A percentile compares a stretch with the other conserved stretches of the same genome.
Evolutionary conservation across 1,284 basidiomycete genomes (phyloP).

Genomic region (Malassezia brasiliensis): DNA sequence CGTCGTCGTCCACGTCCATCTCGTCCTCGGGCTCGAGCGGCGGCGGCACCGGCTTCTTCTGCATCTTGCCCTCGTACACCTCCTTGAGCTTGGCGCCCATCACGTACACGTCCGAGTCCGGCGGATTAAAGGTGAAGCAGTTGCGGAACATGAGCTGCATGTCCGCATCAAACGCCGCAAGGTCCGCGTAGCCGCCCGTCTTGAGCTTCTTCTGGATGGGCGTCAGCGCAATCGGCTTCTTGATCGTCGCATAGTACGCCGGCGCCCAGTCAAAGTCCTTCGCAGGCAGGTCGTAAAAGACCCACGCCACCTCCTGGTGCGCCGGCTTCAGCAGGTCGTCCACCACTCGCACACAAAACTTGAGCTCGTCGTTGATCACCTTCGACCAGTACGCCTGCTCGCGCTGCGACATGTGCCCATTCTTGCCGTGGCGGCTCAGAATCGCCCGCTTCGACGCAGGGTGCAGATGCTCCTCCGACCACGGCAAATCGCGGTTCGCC

Average conservation of each 20-base stretch:
- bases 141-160: conserved; percentile 90
- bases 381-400: conserved; percentile 58
- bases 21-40: conserved; percentile 33
- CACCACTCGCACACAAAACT: conserved; percentile 68
- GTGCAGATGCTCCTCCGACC: conserved; percentile 56
- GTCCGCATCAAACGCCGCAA: conserved; percentile 73
- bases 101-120: conserved; percentile 71
- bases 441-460: conserved; percentile 17
- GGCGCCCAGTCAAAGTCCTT: conserved; percentile 65
- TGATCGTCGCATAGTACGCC: conserved; percentile 77
- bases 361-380: conserved; percentile 68
- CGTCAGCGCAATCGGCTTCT: conserved; percentile 74
- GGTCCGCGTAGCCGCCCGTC: conserved; percentile 62
- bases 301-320: conserved; percentile 63
- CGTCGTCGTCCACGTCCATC: conserved; percentile 49
- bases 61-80: conserved; percentile 85
- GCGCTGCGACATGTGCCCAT: conserved; percentile 28
- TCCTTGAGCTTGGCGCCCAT: conserved; percentile 56
- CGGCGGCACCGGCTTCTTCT: conserved; percentile 57
- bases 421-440: conserved; percentile 21
- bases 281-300: conserved; percentile 90
- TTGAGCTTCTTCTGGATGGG: conserved; percentile 61
- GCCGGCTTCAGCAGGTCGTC: conserved; percentile 67
- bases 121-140: conserved; percentile 83
- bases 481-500: conserved; percentile 78